Evolutionary conservation across 371 early-diverging fungal species (phyloP), one percentile per base, ranked within the genome.

Genomic region (Nosema muscidifuracis): DNA sequence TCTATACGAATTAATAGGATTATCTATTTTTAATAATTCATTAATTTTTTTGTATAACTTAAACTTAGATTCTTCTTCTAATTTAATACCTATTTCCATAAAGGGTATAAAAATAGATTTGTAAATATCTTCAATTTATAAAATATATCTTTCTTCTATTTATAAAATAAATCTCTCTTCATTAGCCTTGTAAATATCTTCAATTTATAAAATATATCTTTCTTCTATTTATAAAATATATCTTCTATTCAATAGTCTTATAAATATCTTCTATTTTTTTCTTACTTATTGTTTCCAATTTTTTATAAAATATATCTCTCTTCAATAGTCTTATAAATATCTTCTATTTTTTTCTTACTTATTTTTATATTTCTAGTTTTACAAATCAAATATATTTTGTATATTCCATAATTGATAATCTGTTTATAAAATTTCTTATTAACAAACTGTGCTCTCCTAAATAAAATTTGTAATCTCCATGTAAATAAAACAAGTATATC

Each of bases 361-460:
- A 36, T 36, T 36, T 60, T 60, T 60, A 60, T 60, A 18, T 60
- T 26, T 36, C 60, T 60, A 6, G 7, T 60, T 36, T 36, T 60
- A 20, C 60, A 60, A 4, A 60, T 4, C 16, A 34, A 4, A 4
- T 22, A 16, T 22, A 60, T 2, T 22, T 60, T n/a, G 2, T 60
- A 18, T 34, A 60, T 6, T 34, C 60, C 40, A 34, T 18, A 44
- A 3, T 62, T 43, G 10, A 74, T n/a, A 10, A 76, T 47, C 28
- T 42, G 53, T 16, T 12, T 7, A 43, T 69, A 26, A 74, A 71
- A 78, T 9, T 62, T 55, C 15, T 22, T 43, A 50, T 78, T 78
- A 15, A 78, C 64, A 76, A 78, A 78, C 16, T 47, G 31, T 26
- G 47, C 43, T 62, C 76, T 71, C 20, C 34, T 56, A 30, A 70